Evolutionary conservation across 2,329 filamentous ascomycete species (phyloP).

Genomic region (Sordariomycetes sp.): DNA sequence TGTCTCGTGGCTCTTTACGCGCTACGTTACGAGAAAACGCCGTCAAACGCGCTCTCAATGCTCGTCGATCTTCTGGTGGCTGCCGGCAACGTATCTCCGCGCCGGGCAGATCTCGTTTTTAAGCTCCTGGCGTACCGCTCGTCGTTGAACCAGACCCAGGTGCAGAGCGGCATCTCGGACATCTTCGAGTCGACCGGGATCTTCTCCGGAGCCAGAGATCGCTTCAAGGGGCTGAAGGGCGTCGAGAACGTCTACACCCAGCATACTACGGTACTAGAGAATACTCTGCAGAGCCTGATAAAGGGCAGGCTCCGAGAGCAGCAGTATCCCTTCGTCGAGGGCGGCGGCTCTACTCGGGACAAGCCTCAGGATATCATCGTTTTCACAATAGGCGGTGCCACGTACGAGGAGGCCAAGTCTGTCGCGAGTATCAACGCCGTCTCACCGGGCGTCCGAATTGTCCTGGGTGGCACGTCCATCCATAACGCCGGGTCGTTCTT

Average conservation of each 20-base stretch:
- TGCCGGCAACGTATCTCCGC: slow-evolving; percentile 65
- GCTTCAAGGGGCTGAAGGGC: slow-evolving; percentile 89
- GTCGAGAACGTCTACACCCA: slow-evolving; percentile 99
- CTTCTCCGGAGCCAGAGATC: slow-evolving; percentile 74
- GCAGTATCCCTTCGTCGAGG: slow-evolving; percentile 88
- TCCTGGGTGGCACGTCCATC: slow-evolving; percentile 76
- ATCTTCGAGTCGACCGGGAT: slow-evolving; percentile 87
- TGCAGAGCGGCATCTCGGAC: slow-evolving; percentile 71
- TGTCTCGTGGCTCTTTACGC: slow-evolving; percentile 90
- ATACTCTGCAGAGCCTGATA: slow-evolving; percentile 81
- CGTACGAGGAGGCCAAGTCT: slow-evolving; percentile 95
- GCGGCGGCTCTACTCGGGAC: slow-evolving; percentile 72
- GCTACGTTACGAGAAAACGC: slow-evolving; percentile 78
- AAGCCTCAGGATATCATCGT: slow-evolving; percentile 95
- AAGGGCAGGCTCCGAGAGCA: slow-evolving; percentile 79
- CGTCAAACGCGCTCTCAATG: slow-evolving; percentile 70
- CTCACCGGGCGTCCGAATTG: slow-evolving; percentile 75
- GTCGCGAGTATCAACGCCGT: slow-evolving; percentile 90
- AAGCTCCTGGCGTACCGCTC: slow-evolving; percentile 77
- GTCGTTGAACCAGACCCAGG: slow-evolving; percentile 67
- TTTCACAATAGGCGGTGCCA: slow-evolving; percentile 86
- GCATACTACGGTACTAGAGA: slow-evolving; percentile 78
- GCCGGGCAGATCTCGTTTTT: slow-evolving; percentile 65
- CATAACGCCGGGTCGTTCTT: slow-evolving; percentile 83
- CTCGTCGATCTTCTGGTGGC: slow-evolving; percentile 77